These are phyloP conservation scores for Candida sp. DNA, from an alignment of 1,139 yeast species.

Conservation along the genomic window DNA sequence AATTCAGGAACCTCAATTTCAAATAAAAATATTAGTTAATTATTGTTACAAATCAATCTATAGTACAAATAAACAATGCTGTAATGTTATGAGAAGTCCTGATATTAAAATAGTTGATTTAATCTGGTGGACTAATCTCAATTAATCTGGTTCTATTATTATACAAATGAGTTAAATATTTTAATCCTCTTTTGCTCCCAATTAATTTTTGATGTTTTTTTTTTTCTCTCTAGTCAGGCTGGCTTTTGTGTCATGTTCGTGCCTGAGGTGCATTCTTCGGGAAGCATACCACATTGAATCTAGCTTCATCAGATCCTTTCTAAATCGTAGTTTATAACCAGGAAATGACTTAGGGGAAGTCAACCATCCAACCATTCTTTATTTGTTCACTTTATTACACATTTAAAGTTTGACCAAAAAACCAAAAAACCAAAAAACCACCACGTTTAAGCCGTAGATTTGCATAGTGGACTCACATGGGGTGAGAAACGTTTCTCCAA, in stretches of 20 bases:
- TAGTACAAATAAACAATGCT: not conserved
- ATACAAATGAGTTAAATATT: too few relatives aligned
- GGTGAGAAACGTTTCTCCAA: not conserved
- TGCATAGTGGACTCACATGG: not conserved
- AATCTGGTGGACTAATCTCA: not conserved
- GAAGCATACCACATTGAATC: not conserved
- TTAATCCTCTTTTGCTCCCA: too few relatives aligned
- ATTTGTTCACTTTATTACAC: too few relatives aligned
- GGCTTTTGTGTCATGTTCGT: not conserved
- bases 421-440: too few relatives aligned
- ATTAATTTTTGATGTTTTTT: not conserved
- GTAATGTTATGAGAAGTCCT: not conserved
- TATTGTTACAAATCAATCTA: not conserved
- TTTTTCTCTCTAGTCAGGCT: not conserved
- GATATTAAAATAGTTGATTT: not conserved
- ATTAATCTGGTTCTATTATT: too few relatives aligned
- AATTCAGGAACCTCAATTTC: too few relatives aligned
- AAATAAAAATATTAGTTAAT: not conserved
- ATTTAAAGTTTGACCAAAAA: too few relatives aligned
- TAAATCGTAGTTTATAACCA: too few relatives aligned
- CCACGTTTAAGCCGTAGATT: too few relatives aligned
- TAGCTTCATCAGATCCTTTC: not conserved
- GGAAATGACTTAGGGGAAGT: too few relatives aligned
- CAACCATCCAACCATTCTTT: too few relatives aligned
- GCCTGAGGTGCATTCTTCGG: not conserved